phyloP scores from a whole-genome alignment of 805 yeast species.

The Saccharomycopsis fermentans region DNA sequence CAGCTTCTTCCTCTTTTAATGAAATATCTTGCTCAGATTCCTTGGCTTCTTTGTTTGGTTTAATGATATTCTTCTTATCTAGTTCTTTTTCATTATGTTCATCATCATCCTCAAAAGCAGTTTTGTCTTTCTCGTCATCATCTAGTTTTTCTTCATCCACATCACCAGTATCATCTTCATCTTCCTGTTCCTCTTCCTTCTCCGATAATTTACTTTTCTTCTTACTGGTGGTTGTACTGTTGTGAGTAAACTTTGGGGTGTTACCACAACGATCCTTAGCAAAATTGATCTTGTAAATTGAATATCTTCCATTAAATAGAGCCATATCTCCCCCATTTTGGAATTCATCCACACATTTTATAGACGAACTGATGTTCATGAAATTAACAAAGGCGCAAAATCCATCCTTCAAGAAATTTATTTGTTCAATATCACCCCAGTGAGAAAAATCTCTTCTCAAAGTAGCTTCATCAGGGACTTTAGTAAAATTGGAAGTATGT shows the following conservation, averaged over 20 bases:
- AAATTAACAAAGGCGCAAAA: slow-evolving; percentile 72
- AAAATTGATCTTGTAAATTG: slow-evolving; percentile 47
- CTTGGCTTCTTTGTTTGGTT: neutral
- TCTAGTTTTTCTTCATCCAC: neutral
- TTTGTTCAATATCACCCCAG: slow-evolving; percentile 70
- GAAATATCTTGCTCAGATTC: too few relatives aligned
- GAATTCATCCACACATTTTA: slow-evolving; percentile 51
- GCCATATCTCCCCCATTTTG: slow-evolving; percentile 26
- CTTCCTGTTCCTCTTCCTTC: slow-evolving; percentile 29
- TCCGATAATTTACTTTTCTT: slow-evolving; percentile 10
- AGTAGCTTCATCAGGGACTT: slow-evolving; percentile 37
- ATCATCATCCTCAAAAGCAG: neutral
- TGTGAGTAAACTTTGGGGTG: slow-evolving; percentile 37
- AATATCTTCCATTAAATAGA: slow-evolving; percentile 36
- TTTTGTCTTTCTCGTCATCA: neutral
- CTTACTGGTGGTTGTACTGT: slow-evolving; percentile 18
- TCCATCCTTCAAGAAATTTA: slow-evolving; percentile 57
- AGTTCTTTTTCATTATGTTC: neutral
- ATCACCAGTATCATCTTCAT: slow-evolving; percentile 1
- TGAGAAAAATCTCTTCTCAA: slow-evolving; percentile 49
- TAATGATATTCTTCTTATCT: too few relatives aligned
- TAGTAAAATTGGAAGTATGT: slow-evolving; percentile 16
- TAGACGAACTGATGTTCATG: slow-evolving; percentile 51
- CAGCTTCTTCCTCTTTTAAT: neutral
- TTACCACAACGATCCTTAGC: slow-evolving; percentile 81